These are phyloP conservation scores for Fraxinus americana DNA, from an alignment of 257 asterid species.

Conservation along the genomic window DNA sequence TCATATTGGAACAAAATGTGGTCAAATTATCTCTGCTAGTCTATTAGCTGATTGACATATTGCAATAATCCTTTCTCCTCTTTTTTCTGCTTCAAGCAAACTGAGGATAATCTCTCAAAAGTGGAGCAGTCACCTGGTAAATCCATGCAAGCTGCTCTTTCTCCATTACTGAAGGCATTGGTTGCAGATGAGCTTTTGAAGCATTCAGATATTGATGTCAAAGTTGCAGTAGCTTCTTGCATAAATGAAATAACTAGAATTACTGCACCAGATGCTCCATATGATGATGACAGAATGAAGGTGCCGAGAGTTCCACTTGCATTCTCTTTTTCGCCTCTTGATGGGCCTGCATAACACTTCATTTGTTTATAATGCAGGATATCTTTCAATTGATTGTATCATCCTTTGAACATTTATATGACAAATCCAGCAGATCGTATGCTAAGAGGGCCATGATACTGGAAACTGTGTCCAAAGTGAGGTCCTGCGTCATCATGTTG, in stretches of 20 bases:
- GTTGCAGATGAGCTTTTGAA: constrained; percentile 60
- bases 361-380: constrained; percentile 53
- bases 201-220: constrained; percentile 83
- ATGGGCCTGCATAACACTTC: constrained; percentile 24
- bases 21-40: constrained; percentile 9
- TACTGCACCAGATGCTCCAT: constrained; percentile 98
- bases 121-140: constrained; percentile 94
- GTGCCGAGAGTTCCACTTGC: constrained; percentile 29
- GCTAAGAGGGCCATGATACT: constrained; percentile 74
- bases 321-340: constrained; percentile 2
- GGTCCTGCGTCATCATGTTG: constrained; percentile 96
- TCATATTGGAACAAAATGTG: neutral
- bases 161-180: constrained; percentile 67
- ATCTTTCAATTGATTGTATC: constrained; percentile 88
- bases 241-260: constrained; percentile 94
- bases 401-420: constrained; percentile 73
- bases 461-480: constrained; percentile 93
- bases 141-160: constrained; percentile 72
- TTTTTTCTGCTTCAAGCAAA: constrained; percentile 43
- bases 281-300: constrained; percentile 94
- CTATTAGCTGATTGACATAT: constrained; percentile 1
- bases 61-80: constrained; percentile 17
- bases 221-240: constrained; percentile 93
- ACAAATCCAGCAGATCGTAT: constrained; percentile 73
- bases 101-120: constrained; percentile 63